phyloP scores from a whole-genome alignment of 495 filamentous ascomycete species.

The Aspergillus panamensis region DNA sequence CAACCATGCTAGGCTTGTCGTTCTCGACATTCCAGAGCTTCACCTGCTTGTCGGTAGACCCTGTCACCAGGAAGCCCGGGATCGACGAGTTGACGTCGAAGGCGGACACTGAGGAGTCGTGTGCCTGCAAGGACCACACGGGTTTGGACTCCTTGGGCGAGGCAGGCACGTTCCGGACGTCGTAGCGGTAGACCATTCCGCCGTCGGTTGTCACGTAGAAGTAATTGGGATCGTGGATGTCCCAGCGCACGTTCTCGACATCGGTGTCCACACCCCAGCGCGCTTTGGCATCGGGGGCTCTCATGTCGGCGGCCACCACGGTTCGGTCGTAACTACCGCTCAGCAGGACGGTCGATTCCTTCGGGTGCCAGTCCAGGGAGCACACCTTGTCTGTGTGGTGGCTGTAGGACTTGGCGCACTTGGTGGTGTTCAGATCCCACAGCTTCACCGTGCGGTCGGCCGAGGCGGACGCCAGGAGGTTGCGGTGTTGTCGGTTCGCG shows the following conservation, averaged over 20 bases:
- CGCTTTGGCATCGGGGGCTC: slow-evolving; percentile 76
- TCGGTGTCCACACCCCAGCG: slow-evolving; percentile 93
- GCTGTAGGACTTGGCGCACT: slow-evolving; percentile 90
- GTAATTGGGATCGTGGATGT: slow-evolving; percentile 84
- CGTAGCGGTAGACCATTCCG: slow-evolving; percentile 84
- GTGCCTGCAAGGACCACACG: slow-evolving; percentile 90
- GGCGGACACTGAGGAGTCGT: slow-evolving; percentile 89
- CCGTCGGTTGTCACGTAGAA: slow-evolving; percentile 95
- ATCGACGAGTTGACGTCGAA: slow-evolving; percentile 88
- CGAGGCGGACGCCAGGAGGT: slow-evolving; percentile 92
- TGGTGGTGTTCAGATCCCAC: slow-evolving; percentile 90
- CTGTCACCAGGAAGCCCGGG: slow-evolving; percentile 89
- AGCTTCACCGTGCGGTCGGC: slow-evolving; percentile 96
- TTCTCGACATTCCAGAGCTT: slow-evolving; percentile 93
- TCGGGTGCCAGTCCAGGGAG: slow-evolving; percentile 87
- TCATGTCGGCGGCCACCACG: slow-evolving; percentile 87
- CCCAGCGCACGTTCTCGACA: slow-evolving; percentile 88
- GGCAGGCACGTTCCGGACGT: slow-evolving; percentile 66
- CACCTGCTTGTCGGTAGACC: slow-evolving; percentile 86
- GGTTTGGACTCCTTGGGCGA: slow-evolving; percentile 71
- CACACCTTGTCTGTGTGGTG: slow-evolving; percentile 95
- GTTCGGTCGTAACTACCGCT: slow-evolving; percentile 94
- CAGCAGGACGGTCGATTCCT: slow-evolving; percentile 80
- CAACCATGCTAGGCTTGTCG: slow-evolving; percentile 77
- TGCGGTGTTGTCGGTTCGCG: slow-evolving; percentile 86